A percentile compares a stretch with the other conserved stretches of the same genome.
Evolutionary conservation across 2,329 filamentous ascomycete species (phyloP).

Genomic region (Trichophyton mentagrophytes): DNA sequence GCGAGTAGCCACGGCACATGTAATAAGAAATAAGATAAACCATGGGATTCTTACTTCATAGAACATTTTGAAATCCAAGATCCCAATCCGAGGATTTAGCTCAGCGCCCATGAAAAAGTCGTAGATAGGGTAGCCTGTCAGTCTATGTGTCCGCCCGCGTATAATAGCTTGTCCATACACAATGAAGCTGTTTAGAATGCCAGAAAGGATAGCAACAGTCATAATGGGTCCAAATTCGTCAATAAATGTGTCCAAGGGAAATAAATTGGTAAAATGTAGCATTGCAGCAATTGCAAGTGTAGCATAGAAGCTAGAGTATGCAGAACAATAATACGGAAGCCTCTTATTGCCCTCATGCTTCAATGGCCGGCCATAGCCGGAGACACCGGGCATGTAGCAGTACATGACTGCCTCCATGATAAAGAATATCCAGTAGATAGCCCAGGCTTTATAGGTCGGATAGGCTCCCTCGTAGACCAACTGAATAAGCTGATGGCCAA

Average conservation of each 20-base stretch:
- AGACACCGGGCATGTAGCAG: conserved; percentile 73
- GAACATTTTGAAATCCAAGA: conserved; percentile 88
- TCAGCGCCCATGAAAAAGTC: conserved; percentile 89
- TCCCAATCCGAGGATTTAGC: conserved; percentile 61
- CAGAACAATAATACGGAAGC: conserved; percentile 89
- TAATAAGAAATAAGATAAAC: conserved; percentile 75
- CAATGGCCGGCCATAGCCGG: conserved; percentile 75
- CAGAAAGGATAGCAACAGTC: conserved; percentile 83
- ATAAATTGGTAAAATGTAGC: conserved; percentile 70
- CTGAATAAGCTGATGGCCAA: conserved; percentile 55
- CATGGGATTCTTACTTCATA: conserved; percentile 85
- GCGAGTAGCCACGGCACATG: conserved; percentile 60
- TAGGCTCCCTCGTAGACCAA: conserved; percentile 75
- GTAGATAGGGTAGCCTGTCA: conserved; percentile 71
- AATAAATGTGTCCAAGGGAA: conserved; percentile 80
- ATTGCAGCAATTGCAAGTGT: conserved; percentile 57
- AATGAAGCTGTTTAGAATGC: conserved; percentile 67
- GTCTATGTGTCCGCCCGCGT: conserved; percentile 75
- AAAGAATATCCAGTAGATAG: conserved; percentile 90
- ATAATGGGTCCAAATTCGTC: conserved; percentile 92
- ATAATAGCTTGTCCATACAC: conserved; percentile 75
- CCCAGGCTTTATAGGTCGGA: conserved; percentile 70
- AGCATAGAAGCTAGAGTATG: conserved; percentile 71
- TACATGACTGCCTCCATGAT: conserved; percentile 74
- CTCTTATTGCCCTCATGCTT: conserved; percentile 71